phyloP scores from a whole-genome alignment of 73 alveolate species.

The Tetrahymena thermophila region DNA sequence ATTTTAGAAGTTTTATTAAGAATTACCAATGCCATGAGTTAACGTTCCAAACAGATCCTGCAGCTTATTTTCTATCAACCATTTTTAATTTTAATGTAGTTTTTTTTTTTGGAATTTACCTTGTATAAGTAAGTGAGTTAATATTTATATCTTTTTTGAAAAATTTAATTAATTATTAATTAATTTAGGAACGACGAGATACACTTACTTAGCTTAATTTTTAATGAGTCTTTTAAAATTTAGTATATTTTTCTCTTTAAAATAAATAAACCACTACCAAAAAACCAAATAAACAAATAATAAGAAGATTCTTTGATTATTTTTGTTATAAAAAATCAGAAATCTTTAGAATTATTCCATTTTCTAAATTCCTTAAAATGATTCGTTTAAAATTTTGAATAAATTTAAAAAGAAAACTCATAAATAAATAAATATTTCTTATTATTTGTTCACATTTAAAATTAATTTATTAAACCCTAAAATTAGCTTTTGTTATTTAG shows the following conservation, averaged over 20 bases:
- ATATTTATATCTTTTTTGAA: background rate
- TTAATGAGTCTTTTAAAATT: background rate
- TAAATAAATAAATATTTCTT: no score
- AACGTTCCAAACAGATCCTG: background rate
- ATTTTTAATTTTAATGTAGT: background rate
- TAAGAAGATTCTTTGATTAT: background rate
- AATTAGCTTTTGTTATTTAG: no score
- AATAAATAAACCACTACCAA: background rate
- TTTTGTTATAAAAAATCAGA: background rate
- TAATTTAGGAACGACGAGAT: background rate
- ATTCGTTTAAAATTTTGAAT: background rate
- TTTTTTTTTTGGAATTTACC: background rate
- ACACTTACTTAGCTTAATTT: background rate
- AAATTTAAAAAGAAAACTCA: no score
- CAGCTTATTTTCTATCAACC: background rate
- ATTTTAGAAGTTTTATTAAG: background rate
- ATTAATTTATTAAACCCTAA: no score
- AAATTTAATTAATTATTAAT: no score
- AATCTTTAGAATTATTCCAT: background rate
- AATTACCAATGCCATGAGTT: slow-evolving; percentile 2
- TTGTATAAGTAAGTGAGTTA: background rate
- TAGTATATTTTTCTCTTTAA: background rate
- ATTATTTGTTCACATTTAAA: no score
- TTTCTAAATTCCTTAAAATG: background rate
- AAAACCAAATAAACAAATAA: background rate